Percentiles rank a stretch among this genome's conserved stretches.
Evolutionary conservation across 148 eudicot species (phyloP).

Genomic region (Rhododendron vialii): DNA sequence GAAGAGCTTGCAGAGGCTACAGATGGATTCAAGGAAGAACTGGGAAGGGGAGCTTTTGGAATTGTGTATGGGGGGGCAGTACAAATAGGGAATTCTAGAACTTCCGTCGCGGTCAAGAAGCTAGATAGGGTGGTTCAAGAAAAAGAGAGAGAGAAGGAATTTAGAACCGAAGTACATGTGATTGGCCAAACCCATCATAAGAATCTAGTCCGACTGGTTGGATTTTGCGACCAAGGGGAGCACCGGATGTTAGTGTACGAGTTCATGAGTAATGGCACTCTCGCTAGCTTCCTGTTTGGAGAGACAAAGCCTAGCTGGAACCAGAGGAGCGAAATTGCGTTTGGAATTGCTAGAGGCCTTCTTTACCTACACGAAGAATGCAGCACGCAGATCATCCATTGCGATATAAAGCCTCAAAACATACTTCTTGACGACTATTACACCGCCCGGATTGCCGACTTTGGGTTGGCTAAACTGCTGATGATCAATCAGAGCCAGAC

Average conservation of each 20-base stretch:
- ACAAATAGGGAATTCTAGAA: not conserved
- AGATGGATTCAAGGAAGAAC: slow-evolving; percentile 43
- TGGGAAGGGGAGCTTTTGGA: slow-evolving; percentile 21
- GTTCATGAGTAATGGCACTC: slow-evolving; percentile 12
- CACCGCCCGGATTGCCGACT: slow-evolving; percentile 3
- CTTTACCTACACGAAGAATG: slow-evolving; percentile 20
- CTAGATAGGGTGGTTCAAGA: not conserved
- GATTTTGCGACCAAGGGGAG: slow-evolving; percentile 10
- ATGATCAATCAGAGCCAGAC: slow-evolving; percentile 5
- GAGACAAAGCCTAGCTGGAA: slow-evolving; percentile 1
- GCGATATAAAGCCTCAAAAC: slow-evolving; percentile 16
- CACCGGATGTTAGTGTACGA: slow-evolving; percentile 10
- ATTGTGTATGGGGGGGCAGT: not conserved
- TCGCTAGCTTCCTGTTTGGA: slow-evolving; percentile 1
- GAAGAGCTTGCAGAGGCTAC: slow-evolving; percentile 50
- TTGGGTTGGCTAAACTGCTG: slow-evolving; percentile 17
- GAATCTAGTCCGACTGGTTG: slow-evolving; percentile 14
- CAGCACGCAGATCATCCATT: slow-evolving; percentile 11
- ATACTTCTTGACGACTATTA: slow-evolving; percentile 8
- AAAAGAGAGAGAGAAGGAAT: slow-evolving; percentile 10
- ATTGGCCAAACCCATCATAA: slow-evolving; percentile 16
- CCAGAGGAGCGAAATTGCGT: not conserved
- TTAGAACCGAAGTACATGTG: slow-evolving; percentile 14
- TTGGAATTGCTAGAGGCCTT: slow-evolving; percentile 20
- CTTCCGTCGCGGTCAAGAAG: slow-evolving; percentile 12